Evolutionary conservation across 2,329 filamentous ascomycete genomes (phyloP).

Genomic region (Microcyclospora pomicola): DNA sequence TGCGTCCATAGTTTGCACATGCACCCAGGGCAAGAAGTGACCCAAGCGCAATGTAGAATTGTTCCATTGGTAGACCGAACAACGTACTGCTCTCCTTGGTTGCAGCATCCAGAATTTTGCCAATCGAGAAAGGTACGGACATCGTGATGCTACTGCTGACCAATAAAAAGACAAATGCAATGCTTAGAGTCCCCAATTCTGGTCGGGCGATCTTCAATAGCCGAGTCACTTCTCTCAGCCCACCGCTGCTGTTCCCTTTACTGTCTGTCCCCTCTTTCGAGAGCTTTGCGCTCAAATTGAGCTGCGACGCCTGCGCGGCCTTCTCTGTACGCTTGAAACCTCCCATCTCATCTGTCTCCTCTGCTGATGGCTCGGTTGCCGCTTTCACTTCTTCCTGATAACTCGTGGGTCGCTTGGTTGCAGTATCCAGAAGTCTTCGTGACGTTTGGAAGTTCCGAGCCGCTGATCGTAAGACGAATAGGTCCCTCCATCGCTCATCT

Average conservation of each 20-base stretch:
- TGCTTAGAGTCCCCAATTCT: constrained; percentile 62
- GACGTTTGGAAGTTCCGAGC: constrained; percentile 6
- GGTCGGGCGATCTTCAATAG: constrained; percentile 80
- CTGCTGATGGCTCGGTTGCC: constrained; percentile 19
- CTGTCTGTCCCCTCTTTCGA: constrained; percentile 57
- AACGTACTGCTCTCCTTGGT: constrained; percentile 59
- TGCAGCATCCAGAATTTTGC: constrained; percentile 84
- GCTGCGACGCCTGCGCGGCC: constrained; percentile 70
- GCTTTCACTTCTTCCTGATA: constrained; percentile 8
- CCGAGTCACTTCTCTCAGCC: constrained; percentile 65
- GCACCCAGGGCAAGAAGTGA: constrained; percentile 68
- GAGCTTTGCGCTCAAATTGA: constrained; percentile 78
- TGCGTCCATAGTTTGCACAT: constrained; percentile 81
- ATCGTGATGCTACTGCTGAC: constrained; percentile 88
- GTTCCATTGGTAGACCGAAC: constrained; percentile 70
- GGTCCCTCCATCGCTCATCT: too few species aligned
- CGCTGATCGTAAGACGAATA: too few species aligned
- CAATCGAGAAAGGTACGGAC: constrained; percentile 92
- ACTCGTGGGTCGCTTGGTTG: constrained; percentile 3
- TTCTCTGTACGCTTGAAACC: constrained; percentile 65
- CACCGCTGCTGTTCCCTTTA: constrained; percentile 35
- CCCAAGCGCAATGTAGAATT: constrained; percentile 75
- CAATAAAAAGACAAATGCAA: constrained; percentile 74
- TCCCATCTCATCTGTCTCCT: constrained; percentile 39
- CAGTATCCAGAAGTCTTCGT: background rate